Evolutionary conservation across 2,329 filamentous ascomycete genomes (phyloP), one percentile per base, ranked within the genome.

Genomic region (Endoconidiophora polonica): DNA sequence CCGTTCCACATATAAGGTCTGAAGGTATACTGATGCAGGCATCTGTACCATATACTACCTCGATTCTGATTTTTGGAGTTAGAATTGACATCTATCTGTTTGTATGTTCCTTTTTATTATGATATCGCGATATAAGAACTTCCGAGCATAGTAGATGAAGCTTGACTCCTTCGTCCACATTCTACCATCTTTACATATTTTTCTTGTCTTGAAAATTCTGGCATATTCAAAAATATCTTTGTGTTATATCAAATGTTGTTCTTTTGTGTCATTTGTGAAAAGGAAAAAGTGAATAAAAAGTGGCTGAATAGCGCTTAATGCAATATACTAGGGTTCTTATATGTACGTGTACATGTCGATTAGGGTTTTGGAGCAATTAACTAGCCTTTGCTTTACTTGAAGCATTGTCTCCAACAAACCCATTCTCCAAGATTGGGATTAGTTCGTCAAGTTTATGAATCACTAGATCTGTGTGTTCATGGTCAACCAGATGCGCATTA

Each of bases 381-480:
- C 37, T 14, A 16, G 22, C 18, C 18, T 29, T 33, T 44, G 10
- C 9, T 24, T 49, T 45, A 10, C 16, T 14, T 20, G 61, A 49
- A 39, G 40, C 48, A 29, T 49, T 49, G 33, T 44, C 38, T 3
- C 79, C 81, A 47, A 73, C 69, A 59, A 90, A 90, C 0, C 87
- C 87, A 1, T 72, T 65, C 55, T 94, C 86, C 23, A 94, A 66
- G 5, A 94, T 70, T 7, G 68, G 70, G 48, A 91, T 76, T 56
- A 94, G 63, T 54, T 94, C 85, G 60, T 93, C 86, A 54, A 94
- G 62, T 37, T 74, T 71, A 54, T 65, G 62, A 47, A 94, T 81
- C 9, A 79, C 79, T 43, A 90, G 59, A 63, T 93, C 86, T 0
- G 86, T 93, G 62, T 86, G 76, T 55, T 79, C 73, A 60, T 93